Evolutionary conservation across 164 flowering plant species (phyloP).

Genomic region (Saururus chinensis): DNA sequence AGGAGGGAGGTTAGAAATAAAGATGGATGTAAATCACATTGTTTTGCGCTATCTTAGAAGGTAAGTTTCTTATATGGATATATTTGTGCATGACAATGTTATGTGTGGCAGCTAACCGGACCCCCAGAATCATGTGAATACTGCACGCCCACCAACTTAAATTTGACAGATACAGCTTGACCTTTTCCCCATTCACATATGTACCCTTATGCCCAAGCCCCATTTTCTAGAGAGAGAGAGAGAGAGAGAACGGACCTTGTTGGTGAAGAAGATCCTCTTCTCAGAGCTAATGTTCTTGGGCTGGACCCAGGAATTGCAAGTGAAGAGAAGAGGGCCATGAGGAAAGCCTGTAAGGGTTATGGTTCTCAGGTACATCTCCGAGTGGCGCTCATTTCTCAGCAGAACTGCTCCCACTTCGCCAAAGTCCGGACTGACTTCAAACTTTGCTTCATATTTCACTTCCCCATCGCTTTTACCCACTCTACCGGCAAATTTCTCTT

Average conservation of each 20-base stretch:
- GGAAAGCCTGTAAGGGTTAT: slow-evolving; percentile 37
- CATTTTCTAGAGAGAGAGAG: neutral
- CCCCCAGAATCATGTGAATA: too few species aligned
- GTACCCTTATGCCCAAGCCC: too few species aligned
- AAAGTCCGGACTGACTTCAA: slow-evolving; percentile 28
- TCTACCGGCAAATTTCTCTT: slow-evolving; percentile 23
- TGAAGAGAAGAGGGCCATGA: slow-evolving; percentile 21
- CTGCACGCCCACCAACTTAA: too few species aligned
- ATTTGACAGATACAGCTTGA: too few species aligned
- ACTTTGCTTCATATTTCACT: slow-evolving; percentile 27
- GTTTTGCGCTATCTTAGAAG: too few species aligned
- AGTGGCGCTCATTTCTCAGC: slow-evolving; percentile 49
- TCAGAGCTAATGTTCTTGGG: slow-evolving; percentile 31
- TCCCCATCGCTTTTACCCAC: neutral
- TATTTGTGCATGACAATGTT: too few species aligned
- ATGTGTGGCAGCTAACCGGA: too few species aligned
- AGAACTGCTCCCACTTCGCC: slow-evolving; percentile 50
- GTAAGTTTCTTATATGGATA: too few species aligned
- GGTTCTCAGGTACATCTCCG: slow-evolving; percentile 38
- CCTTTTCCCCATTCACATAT: too few species aligned
- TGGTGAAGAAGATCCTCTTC: slow-evolving; percentile 53
- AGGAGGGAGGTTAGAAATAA: too few species aligned
- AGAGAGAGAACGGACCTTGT: slow-evolving; percentile 28
- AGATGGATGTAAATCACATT: too few species aligned
- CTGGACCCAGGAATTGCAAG: slow-evolving; percentile 52